Base-by-base conservation (phyloP, 768 basidiomycete genomes). In the Termitomyces eurrhizus region DNA sequence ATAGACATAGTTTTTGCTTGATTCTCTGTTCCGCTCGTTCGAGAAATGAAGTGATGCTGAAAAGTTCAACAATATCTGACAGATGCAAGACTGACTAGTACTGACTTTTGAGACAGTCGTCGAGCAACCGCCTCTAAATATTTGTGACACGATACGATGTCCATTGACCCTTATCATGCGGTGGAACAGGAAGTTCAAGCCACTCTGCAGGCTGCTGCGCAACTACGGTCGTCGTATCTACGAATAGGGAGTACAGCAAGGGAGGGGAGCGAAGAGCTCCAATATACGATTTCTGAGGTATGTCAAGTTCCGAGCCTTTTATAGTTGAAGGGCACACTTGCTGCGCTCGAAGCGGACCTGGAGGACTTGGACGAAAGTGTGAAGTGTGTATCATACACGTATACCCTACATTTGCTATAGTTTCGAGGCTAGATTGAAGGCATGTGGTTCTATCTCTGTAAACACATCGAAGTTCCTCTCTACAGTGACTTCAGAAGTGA, bases 291-390 rank as follows among this genome's bases (percentile, higher is more conserved):
- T 61, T 90, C 86, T 69, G 92, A 93, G 81, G 90, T 89, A 62
- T 48, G 75, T 71, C 48, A n/a, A 24, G 42, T 8, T 44, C 44
- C 49, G 32, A 18, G 49, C 26, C 57, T 16, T 36, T 57, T 68
- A 4, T 70, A 93, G 89, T 76, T 97, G 56, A 87, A 86, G 71
- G 87, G 86, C 0, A 90, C 90, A 1, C 80, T 98, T 9, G 81
- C 85, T 1, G 75, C 88, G 2, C 76, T 98, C 32, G 92, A 95
- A 69, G 89, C 89, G 0, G 95, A 98, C 75, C 70, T 96, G 26
- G 92, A 94, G 62, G 94, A 94, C 70, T 75, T 98, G n/a, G 95
- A 97, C 53, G 93, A 93, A 69, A 94, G 92, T 68, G 95, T 98
- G 48, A 88, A 85, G 92, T 92, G 72, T 64, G 83, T 70, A 26